Evolutionary conservation across 805 yeast species (phyloP), one percentile per base, ranked within the genome.

Genomic region (Cyberlindnera mrakii): DNA sequence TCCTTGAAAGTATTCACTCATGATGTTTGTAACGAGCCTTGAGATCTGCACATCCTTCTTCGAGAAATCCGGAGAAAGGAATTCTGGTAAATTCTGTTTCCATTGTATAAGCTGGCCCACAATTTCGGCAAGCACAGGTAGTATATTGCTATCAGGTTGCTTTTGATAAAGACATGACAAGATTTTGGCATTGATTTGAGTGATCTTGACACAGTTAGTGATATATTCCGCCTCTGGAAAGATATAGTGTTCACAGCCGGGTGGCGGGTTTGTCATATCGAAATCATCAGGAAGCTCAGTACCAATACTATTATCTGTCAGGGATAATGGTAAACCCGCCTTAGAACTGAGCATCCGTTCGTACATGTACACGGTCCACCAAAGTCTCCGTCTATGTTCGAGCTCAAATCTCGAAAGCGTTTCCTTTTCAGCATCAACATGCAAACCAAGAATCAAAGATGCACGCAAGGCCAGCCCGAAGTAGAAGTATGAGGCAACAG

Each of bases 311-410:
- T 83, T 85, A 57, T 85, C 93, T 0, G 93, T 82, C 46, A 90
- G 74, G 41, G 87, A 78, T 35, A 85, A 60, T 0, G 95, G 95
- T 20, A 85, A 63, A 1, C 95, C 95, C 0, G 90, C 90, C 55
- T 85, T 85, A 11, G 90, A 82, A 6, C 88, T 82, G 33, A 85
- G 63, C 91, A 85, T 84, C 60, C 91, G 65, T 64, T 89, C 97
- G 52, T 86, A 76, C 62, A 82, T 78, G 63, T 86, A 88, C 29
- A 83, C 79, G 34, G 89, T 82, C 96, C 96, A 89, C 68, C 91
- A 89, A 30, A 87, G 63, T 45, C 90, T 75, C 57, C 95, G 74
- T 40, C 96, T 72, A 60, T 85, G 89, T 51, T 90, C 96, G 51
- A 84, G 80, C 67, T 83, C 91, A 52, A 76, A 75, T 49, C 78